These are phyloP conservation scores for Sarcomyxa edulis DNA, from an alignment of 768 basidiomycete genomes.

Conservation along the genomic window DNA sequence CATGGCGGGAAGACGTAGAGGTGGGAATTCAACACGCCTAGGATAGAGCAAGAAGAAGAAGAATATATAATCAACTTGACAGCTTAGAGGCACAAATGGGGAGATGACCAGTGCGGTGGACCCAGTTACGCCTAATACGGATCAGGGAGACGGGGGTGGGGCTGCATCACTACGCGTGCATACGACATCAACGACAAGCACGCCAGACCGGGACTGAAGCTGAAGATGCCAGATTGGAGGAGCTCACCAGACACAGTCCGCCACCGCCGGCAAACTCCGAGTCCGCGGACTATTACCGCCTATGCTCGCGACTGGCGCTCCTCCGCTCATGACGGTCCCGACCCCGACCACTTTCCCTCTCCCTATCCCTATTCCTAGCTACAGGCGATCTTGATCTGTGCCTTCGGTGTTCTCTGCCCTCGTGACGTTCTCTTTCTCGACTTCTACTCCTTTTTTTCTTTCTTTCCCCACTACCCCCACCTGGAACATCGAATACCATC, in stretches of 20 bases:
- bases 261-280: too few species aligned
- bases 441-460: slow-evolving; percentile 50
- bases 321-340: slow-evolving; percentile 12
- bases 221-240: background rate
- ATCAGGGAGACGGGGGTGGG: too few species aligned
- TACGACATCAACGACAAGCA: too few species aligned
- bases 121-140: too few species aligned
- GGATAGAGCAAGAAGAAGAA: too few species aligned
- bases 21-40: too few species aligned
- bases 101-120: too few species aligned
- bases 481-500: slow-evolving; percentile 84
- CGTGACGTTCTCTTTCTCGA: slow-evolving; percentile 21
- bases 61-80: too few species aligned
- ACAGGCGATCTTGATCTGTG: background rate
- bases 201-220: too few species aligned
- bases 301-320: slow-evolving; percentile 9
- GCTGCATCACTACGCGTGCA: too few species aligned
- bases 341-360: slow-evolving; percentile 22
- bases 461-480: slow-evolving; percentile 29
- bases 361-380: slow-evolving; percentile 19
- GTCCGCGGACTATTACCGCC: too few species aligned
- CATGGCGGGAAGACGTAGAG: slow-evolving; percentile 9
- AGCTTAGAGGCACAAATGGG: too few species aligned
- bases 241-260: background rate
- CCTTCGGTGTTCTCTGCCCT: slow-evolving; percentile 5